Base-by-base conservation (phyloP, 805 yeast species). In the Grigorovia jiainica region DNA sequence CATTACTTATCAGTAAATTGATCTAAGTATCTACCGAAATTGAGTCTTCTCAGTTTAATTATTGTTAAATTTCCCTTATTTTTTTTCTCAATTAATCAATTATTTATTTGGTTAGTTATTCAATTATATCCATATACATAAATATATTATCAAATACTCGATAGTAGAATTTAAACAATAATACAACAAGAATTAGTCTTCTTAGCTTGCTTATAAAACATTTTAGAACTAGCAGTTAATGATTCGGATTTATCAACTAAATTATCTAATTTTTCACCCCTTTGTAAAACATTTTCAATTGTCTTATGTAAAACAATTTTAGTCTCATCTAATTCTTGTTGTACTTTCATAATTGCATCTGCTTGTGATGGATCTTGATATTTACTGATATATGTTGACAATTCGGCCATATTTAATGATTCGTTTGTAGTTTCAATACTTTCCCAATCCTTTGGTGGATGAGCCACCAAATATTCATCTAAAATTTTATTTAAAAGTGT, bases 361-460 rank as follows among this genome's bases (percentile, higher is more conserved):
- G 97, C 97, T 68, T 92, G 95, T 34, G 82, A 73, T 24, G 99
- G 99, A 61, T 92, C 95, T 67, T 92, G 98, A 66, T 92, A 92
- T 57, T 85, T 85, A 53, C 70, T 67, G 51, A 92, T 67, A 60
- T 87, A 87, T 20, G 65, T 67, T 25, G 79, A 83, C 54, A 90
- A 70, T 46, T 75, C 76, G 21, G 47, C 45, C 58, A 70, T 44
- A 66, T 47, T 51, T 42, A 60, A 50, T 17, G 53, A 45, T 30
- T 54, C 57, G 34, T 60, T 59, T 1, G 72, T 68, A 44, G 72
- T 76, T 3, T 71, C 57, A 38, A 75, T 61, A 43, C 64, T 56
- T 37, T 60, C 62, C 95, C 95, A 87, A 48, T 81, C 79, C 16
- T 64, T 58, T 36, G 78, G 73, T 10, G 96, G 95, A 61, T 84